Evolutionary conservation across 441 rosid genomes (phyloP).

Genomic region (Euphorbia schlechtendalii): DNA sequence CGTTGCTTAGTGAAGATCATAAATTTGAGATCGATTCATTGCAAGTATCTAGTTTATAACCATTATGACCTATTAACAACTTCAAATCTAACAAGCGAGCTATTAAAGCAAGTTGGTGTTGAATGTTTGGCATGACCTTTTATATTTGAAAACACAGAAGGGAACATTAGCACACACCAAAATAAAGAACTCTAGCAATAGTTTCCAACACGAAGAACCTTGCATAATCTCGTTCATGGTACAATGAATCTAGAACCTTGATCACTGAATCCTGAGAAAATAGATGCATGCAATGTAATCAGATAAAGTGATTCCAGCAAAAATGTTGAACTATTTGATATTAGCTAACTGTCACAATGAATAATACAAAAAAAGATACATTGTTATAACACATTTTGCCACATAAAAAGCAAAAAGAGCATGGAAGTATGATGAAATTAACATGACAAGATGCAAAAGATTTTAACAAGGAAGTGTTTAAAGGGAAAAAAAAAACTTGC

Average conservation of each 20-base stretch:
- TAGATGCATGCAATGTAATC: conserved; percentile 12
- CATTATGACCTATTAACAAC: background rate
- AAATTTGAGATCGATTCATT: background rate
- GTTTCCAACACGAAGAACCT: conserved; percentile 94
- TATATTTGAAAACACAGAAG: background rate
- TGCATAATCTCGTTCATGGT: conserved; percentile 72
- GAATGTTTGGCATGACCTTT: background rate
- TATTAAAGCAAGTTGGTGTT: background rate
- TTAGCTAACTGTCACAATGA: background rate
- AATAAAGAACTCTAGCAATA: conserved; percentile 92
- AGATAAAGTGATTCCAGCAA: background rate
- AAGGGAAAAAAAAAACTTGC: conserved; percentile 32
- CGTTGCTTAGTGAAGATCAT: background rate
- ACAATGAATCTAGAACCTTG: conserved; percentile 69
- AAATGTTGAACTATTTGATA: background rate
- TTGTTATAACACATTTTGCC: background rate
- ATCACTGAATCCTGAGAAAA: conserved; percentile 70
- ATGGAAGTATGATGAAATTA: background rate
- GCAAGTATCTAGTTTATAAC: background rate
- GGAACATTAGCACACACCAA: too few species aligned
- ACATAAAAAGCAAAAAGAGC: background rate
- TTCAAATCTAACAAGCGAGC: background rate
- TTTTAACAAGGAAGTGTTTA: too few species aligned
- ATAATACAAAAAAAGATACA: background rate
- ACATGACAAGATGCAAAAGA: background rate